phyloP scores from a whole-genome alignment of 345 rosid species.

The Pistacia vera region DNA sequence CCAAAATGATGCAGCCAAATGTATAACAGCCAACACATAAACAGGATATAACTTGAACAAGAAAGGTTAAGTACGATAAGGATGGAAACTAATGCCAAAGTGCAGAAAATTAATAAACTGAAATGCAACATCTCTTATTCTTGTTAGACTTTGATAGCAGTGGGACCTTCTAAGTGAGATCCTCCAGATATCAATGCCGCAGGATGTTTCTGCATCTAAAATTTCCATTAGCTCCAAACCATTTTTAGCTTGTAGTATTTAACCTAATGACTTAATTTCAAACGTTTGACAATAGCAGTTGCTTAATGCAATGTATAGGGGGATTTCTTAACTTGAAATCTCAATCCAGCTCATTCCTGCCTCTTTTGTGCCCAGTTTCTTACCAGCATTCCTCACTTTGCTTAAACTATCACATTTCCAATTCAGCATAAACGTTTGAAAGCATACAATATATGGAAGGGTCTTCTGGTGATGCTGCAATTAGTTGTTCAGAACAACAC shows the following conservation, averaged over 20 bases:
- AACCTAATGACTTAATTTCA: background rate
- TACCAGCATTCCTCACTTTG: slow-evolving; percentile 56
- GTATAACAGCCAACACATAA: too few species aligned
- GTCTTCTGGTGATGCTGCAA: slow-evolving; percentile 44
- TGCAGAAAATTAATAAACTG: background rate
- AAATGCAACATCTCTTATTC: background rate
- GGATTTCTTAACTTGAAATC: slow-evolving; percentile 26
- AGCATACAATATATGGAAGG: slow-evolving; percentile 58
- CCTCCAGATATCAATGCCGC: background rate
- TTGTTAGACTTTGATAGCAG: background rate
- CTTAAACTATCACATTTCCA: slow-evolving; percentile 63
- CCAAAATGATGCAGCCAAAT: too few species aligned
- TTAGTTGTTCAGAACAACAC: slow-evolving; percentile 41
- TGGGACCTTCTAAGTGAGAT: background rate
- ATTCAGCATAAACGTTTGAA: slow-evolving; percentile 62
- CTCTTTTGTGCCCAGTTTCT: slow-evolving; percentile 50
- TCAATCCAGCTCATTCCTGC: slow-evolving; percentile 71
- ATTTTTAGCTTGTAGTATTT: background rate
- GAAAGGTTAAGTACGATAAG: too few species aligned
- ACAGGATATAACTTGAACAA: too few species aligned
- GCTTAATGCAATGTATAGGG: background rate
- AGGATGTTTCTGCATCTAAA: slow-evolving; percentile 5
- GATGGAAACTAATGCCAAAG: too few species aligned
- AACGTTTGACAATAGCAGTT: background rate
- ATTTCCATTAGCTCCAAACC: background rate